Conservation (phyloP, 2,329 filamentous ascomycete species). For the Fusarium setosum region DNA sequence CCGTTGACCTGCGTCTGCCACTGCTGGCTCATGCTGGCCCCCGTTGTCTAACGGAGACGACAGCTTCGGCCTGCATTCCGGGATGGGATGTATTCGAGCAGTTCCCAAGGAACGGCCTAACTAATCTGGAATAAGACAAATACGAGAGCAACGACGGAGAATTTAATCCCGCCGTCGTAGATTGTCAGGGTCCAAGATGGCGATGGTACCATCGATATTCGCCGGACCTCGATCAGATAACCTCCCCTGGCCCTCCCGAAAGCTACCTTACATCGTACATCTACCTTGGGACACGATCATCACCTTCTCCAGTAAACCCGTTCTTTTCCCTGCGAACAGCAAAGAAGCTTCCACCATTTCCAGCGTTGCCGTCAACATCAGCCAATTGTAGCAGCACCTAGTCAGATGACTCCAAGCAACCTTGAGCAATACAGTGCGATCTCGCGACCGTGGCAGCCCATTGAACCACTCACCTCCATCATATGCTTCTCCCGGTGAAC, state of each 20-base stretch:
- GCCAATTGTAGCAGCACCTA: conserved; percentile 1
- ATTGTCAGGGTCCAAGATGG: not conserved
- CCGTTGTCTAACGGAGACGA: not conserved
- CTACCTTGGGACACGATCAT: conserved; percentile 1
- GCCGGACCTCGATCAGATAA: conserved; percentile 29
- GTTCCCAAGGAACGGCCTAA: not conserved
- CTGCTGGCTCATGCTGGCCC: conserved; percentile 15
- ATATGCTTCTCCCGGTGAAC: conserved; percentile 25
- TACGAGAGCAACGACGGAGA: conserved; percentile 15
- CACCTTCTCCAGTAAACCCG: conserved; percentile 7
- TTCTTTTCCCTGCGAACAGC: not conserved
- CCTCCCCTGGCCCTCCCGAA: conserved; percentile 8
- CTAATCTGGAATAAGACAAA: not conserved
- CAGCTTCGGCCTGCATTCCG: not conserved
- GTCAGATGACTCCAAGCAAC: conserved; percentile 10
- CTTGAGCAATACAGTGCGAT: conserved; percentile 34
- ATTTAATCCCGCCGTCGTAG: not conserved
- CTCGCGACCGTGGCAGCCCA: conserved; percentile 4
- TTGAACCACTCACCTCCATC: conserved; percentile 5
- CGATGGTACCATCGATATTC: not conserved
- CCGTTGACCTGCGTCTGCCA: conserved; percentile 1
- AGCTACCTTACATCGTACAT: conserved; percentile 35
- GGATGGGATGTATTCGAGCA: not conserved
- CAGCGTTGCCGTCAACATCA: not conserved
- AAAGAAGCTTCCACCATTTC: conserved; percentile 9